Conservation (phyloP, 2,329 filamentous ascomycete genomes). For the Beauveria sp. region DNA sequence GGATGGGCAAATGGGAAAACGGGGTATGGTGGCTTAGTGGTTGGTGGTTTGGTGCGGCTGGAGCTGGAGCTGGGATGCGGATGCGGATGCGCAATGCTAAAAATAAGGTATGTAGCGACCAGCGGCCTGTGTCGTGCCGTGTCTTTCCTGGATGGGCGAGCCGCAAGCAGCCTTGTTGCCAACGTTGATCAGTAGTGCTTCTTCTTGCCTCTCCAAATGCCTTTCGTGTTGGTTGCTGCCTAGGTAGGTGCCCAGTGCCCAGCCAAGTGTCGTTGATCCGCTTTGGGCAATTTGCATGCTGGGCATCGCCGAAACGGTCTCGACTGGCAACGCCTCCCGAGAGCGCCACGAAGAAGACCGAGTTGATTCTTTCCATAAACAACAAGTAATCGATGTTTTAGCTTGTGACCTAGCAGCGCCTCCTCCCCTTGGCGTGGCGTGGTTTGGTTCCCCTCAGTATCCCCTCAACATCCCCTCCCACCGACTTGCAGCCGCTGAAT, state of each 20-base stretch:
- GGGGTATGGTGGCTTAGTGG: neutral
- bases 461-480: too few relatives aligned
- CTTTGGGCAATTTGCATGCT: neutral
- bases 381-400: too few relatives aligned
- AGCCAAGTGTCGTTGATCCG: neutral
- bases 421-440: slow-evolving; percentile 2
- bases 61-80: too few relatives aligned
- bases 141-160: neutral
- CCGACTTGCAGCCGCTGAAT: neutral
- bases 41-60: neutral
- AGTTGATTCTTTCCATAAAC: neutral
- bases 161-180: neutral
- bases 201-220: too few relatives aligned
- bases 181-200: neutral
- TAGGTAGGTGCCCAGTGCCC: neutral
- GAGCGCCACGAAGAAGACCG: neutral
- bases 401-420: neutral
- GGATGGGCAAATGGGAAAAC: neutral
- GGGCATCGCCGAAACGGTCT: neutral
- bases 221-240: too few relatives aligned
- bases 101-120: too few relatives aligned
- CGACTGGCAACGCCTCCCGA: slow-evolving; percentile 1
- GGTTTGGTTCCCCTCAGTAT: neutral
- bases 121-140: neutral
- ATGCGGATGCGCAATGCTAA: too few relatives aligned